These are phyloP conservation scores for Aureobasidium subglaciale DNA, from an alignment of 2,329 filamentous ascomycete genomes.

Conservation along the genomic window DNA sequence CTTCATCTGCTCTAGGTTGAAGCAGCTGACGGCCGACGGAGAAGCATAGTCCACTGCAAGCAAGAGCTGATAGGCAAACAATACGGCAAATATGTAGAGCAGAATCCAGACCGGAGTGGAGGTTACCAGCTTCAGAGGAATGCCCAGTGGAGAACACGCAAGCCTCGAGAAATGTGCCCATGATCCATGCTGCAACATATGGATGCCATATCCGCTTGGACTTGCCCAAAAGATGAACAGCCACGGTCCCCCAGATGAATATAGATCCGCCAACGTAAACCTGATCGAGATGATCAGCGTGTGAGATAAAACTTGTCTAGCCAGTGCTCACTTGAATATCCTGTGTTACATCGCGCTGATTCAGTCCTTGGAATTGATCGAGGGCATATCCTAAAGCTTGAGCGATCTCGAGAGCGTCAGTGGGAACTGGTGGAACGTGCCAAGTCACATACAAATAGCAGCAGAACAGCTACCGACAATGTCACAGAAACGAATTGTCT, in stretches of 20 bases:
- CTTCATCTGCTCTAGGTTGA: neutral
- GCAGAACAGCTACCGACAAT: neutral
- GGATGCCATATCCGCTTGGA: slow-evolving; percentile 23
- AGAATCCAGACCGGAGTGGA: slow-evolving; percentile 15
- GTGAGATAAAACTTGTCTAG: neutral
- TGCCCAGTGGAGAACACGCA: slow-evolving; percentile 18
- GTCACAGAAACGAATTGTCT: neutral
- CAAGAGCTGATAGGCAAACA: slow-evolving; percentile 17
- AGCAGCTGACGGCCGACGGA: neutral
- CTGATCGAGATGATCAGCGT: neutral
- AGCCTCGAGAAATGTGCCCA: slow-evolving; percentile 22
- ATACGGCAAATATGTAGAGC: slow-evolving; percentile 19
- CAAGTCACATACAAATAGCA: neutral
- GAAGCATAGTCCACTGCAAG: slow-evolving; percentile 11
- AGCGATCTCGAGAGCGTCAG: neutral
- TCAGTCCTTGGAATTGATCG: neutral
- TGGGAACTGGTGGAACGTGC: neutral
- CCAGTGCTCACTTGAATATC: neutral
- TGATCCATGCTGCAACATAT: slow-evolving; percentile 23
- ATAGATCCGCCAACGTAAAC: slow-evolving; percentile 9
- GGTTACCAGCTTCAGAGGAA: neutral
- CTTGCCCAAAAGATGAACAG: neutral
- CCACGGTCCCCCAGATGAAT: slow-evolving; percentile 4
- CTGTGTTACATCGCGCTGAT: slow-evolving; percentile 3
- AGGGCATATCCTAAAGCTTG: slow-evolving; percentile 1